A percentile compares a stretch with the other conserved stretches of the same genome.
phyloP scores from a whole-genome alignment of 2,329 filamentous ascomycete genomes.

The Penicillium sp. region DNA sequence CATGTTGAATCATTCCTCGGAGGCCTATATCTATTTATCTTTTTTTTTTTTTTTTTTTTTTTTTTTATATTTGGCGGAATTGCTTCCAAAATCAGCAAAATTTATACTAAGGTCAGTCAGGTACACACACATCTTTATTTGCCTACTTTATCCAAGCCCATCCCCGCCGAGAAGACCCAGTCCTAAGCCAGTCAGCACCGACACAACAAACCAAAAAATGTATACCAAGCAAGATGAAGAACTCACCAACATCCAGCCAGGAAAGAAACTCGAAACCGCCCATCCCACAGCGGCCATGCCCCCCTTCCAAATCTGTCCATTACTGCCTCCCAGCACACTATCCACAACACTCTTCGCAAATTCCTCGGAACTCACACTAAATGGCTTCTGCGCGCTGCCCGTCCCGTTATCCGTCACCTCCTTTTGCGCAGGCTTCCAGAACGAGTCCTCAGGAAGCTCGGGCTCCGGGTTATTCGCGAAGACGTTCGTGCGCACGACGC shows the following conservation, averaged over 20 bases:
- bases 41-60: too few relatives aligned
- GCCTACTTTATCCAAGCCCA: background rate
- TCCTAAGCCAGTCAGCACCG: background rate
- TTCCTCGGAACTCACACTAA: slow-evolving; percentile 8
- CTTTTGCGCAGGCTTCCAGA: slow-evolving; percentile 22
- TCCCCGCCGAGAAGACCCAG: background rate
- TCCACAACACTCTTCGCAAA: slow-evolving; percentile 28
- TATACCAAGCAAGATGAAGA: background rate
- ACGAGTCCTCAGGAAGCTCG: slow-evolving; percentile 22
- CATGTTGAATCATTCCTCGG: too few relatives aligned
- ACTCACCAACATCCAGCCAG: slow-evolving; percentile 23
- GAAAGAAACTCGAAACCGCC: slow-evolving; percentile 14
- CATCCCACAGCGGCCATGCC: slow-evolving; percentile 21
- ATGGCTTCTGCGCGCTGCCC: background rate
- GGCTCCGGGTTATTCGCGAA: slow-evolving; percentile 18
- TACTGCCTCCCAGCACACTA: slow-evolving; percentile 30
- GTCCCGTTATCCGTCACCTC: slow-evolving; percentile 11
- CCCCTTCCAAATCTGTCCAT: slow-evolving; percentile 26
- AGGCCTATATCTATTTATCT: too few relatives aligned
- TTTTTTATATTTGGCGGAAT: slow-evolving; percentile 58
- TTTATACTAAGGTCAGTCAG: background rate
- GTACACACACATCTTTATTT: background rate
- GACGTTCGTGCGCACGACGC: slow-evolving; percentile 25
- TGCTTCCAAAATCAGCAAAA: slow-evolving; percentile 46
- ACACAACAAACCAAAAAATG: background rate